These are phyloP conservation scores for Apiospora sp. DNA, from an alignment of 2,329 filamentous ascomycete genomes.

Conservation along the genomic window DNA sequence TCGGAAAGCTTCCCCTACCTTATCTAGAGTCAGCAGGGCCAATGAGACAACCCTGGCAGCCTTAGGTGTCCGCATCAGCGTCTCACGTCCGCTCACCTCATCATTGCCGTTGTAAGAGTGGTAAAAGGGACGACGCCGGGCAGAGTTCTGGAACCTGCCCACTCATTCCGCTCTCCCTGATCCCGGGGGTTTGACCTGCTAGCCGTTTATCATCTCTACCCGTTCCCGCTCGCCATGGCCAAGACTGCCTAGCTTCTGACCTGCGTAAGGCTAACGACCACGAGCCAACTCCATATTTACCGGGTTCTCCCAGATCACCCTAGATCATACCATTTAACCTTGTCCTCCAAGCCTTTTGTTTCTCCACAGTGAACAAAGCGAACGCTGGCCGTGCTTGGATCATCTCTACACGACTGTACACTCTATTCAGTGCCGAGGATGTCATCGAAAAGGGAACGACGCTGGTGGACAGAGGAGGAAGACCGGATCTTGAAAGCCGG, in stretches of 20 bases:
- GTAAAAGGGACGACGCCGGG: neutral
- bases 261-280: neutral
- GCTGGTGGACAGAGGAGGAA: conserved; percentile 21
- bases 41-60: neutral
- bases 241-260: neutral
- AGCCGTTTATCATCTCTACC: neutral
- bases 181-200: neutral
- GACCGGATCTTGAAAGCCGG: conserved; percentile 14
- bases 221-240: neutral
- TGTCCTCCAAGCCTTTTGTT: neutral
- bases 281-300: neutral
- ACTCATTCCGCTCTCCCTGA: neutral
- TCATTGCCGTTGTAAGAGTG: neutral
- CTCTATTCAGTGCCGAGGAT: neutral
- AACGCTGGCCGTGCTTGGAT: neutral
- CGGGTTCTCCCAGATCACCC: neutral
- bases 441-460: conserved; percentile 9
- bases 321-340: neutral
- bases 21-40: neutral
- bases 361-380: neutral
- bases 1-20: neutral
- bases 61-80: neutral
- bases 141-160: neutral
- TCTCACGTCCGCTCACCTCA: conserved; percentile 13
- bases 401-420: neutral